Evolutionary conservation across 2,329 filamentous ascomycete species (phyloP).

Genomic region (Leptodontidium sp.): DNA sequence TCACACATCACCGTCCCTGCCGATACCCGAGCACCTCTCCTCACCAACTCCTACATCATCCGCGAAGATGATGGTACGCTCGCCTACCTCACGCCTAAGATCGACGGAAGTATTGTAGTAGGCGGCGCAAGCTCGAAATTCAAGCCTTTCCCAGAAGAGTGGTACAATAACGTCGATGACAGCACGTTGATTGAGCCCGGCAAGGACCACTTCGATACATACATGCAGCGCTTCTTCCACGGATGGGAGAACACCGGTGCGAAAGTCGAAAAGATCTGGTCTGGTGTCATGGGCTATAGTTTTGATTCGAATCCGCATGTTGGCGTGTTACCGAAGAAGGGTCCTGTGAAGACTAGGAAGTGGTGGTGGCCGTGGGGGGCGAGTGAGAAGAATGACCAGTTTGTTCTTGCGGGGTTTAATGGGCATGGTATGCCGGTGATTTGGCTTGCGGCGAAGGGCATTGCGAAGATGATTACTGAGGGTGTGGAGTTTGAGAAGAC

Average conservation of each 20-base stretch:
- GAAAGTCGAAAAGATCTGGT: constrained; percentile 44
- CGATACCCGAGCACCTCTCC: constrained; percentile 7
- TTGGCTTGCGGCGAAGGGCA: constrained; percentile 51
- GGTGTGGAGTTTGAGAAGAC: constrained; percentile 24
- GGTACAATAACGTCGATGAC: constrained; percentile 59
- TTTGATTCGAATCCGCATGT: constrained; percentile 54
- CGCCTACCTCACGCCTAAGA: constrained; percentile 42
- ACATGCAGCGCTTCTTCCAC: constrained; percentile 57
- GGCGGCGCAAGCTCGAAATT: constrained; percentile 53
- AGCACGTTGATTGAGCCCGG: constrained; percentile 53
- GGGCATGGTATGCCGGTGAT: constrained; percentile 61
- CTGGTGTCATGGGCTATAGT: constrained; percentile 53
- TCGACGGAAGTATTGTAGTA: constrained; percentile 48
- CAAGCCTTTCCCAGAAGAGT: constrained; percentile 45
- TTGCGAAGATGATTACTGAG: constrained; percentile 52
- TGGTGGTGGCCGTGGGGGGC: not conserved
- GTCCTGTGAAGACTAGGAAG: constrained; percentile 38
- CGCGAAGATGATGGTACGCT: constrained; percentile 20
- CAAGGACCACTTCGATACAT: constrained; percentile 54
- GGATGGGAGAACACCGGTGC: constrained; percentile 58
- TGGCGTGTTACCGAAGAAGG: constrained; percentile 50
- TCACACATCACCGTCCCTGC: constrained; percentile 14
- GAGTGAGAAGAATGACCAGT: constrained; percentile 45
- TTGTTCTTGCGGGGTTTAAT: constrained; percentile 58
- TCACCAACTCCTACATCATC: constrained; percentile 24